These are phyloP conservation scores for Salix viminalis DNA, from an alignment of 345 rosid genomes.

Conservation along the genomic window DNA sequence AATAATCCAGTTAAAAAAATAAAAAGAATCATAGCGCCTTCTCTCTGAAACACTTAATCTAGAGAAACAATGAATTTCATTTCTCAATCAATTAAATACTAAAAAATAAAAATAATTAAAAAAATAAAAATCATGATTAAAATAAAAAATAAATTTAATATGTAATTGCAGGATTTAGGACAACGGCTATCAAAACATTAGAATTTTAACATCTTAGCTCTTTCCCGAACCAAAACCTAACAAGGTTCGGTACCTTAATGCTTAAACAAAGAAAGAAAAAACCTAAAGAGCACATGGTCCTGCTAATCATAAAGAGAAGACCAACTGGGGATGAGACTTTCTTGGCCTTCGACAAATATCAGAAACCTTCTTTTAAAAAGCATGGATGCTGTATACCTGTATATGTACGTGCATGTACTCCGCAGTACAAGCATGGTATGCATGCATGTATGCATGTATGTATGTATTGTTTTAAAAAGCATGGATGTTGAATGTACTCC, in stretches of 20 bases:
- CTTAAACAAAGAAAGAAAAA: neutral
- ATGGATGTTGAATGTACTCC: neutral
- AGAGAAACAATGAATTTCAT: accelerated
- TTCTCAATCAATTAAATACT: too few relatives aligned
- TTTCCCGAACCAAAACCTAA: too few relatives aligned
- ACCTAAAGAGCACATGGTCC: neutral
- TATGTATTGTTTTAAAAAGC: too few relatives aligned
- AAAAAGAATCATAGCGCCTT: too few relatives aligned
- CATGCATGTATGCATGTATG: too few relatives aligned
- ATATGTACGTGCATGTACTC: neutral
- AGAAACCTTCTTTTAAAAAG: neutral
- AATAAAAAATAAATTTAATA: too few relatives aligned
- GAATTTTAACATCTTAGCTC: too few relatives aligned
- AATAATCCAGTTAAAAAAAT: too few relatives aligned
- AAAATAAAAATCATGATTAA: too few relatives aligned
- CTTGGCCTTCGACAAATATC: neutral
- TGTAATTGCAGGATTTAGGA: neutral
- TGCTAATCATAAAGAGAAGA: neutral
- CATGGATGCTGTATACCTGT: neutral
- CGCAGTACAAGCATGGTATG: neutral
- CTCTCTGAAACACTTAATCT: too few relatives aligned
- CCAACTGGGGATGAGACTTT: conserved; percentile 5
- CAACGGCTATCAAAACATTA: neutral
- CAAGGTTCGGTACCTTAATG: neutral
- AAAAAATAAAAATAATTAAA: too few relatives aligned